phyloP scores from a whole-genome alignment of 345 rosid species.

The Excoecaria agallocha region DNA sequence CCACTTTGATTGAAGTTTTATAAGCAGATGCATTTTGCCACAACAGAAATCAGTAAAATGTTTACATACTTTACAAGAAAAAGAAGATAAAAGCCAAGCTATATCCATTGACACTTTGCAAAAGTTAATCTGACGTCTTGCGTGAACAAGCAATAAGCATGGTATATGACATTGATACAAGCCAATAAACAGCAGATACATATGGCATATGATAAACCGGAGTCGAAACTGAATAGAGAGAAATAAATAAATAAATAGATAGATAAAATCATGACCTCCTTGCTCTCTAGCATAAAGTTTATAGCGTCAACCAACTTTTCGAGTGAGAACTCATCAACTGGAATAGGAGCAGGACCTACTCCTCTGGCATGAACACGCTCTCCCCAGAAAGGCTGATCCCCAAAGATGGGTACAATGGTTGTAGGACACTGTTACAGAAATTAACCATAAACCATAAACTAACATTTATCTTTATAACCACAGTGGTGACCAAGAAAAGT shows the following conservation, averaged over 20 bases:
- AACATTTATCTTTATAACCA: background rate
- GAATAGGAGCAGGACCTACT: conserved; percentile 55
- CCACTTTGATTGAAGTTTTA: too few species aligned
- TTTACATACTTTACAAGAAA: background rate
- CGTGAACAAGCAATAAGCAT: background rate
- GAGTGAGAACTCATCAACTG: conserved; percentile 45
- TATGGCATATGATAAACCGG: background rate
- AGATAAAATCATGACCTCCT: conserved; percentile 31
- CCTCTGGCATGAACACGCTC: conserved; percentile 52
- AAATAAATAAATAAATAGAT: too few species aligned
- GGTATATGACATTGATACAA: background rate
- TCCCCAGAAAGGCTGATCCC: conserved; percentile 69
- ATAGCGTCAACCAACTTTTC: conserved; percentile 55
- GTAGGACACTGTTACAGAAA: conserved; percentile 47
- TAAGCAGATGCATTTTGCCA: too few species aligned
- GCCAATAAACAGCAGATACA: background rate
- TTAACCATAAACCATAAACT: background rate
- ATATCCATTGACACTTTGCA: background rate
- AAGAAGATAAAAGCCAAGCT: background rate
- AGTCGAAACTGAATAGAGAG: background rate
- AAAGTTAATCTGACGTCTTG: background rate
- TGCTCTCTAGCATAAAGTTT: conserved; percentile 42
- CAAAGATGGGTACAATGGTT: conserved; percentile 56
- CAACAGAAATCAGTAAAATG: too few species aligned
- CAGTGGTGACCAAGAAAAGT: background rate